Conservation (phyloP, 257 asterid genomes). For the Solanum peruvianum region DNA sequence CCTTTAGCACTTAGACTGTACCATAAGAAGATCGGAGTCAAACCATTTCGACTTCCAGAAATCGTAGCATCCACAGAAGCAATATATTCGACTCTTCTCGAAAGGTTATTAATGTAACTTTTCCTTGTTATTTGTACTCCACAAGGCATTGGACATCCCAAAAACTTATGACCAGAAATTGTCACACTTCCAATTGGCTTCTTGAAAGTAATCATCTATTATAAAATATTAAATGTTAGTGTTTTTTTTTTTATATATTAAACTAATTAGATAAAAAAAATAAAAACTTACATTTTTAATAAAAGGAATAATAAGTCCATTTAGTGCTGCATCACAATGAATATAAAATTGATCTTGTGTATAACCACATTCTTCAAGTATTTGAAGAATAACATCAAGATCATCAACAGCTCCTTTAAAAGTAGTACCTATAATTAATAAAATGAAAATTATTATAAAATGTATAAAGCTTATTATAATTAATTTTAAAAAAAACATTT, state of each 20-base stretch:
- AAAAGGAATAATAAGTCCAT: constrained; percentile 19
- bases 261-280: not conserved
- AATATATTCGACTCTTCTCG: constrained; percentile 7
- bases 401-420: constrained; percentile 34
- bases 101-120: not conserved
- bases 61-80: constrained; percentile 16
- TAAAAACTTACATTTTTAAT: not conserved
- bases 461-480: too few species aligned
- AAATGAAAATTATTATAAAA: not conserved
- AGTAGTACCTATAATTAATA: constrained; percentile 17
- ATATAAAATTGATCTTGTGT: constrained; percentile 13
- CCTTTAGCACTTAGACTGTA: constrained; percentile 12
- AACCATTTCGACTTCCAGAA: constrained; percentile 18
- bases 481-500: too few species aligned
- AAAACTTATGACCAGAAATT: constrained; percentile 19
- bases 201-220: constrained; percentile 5
- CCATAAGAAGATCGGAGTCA: constrained; percentile 11
- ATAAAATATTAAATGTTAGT: not conserved
- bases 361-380: constrained; percentile 19
- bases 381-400: constrained; percentile 17
- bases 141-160: constrained; percentile 26
- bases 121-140: constrained; percentile 19
- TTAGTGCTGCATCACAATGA: constrained; percentile 28
- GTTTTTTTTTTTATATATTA: not conserved
- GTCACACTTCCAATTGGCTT: constrained; percentile 21